These are phyloP conservation scores for Colletotrichum lindemuthianum DNA, from an alignment of 2,329 filamentous ascomycete species.

Conservation along the genomic window DNA sequence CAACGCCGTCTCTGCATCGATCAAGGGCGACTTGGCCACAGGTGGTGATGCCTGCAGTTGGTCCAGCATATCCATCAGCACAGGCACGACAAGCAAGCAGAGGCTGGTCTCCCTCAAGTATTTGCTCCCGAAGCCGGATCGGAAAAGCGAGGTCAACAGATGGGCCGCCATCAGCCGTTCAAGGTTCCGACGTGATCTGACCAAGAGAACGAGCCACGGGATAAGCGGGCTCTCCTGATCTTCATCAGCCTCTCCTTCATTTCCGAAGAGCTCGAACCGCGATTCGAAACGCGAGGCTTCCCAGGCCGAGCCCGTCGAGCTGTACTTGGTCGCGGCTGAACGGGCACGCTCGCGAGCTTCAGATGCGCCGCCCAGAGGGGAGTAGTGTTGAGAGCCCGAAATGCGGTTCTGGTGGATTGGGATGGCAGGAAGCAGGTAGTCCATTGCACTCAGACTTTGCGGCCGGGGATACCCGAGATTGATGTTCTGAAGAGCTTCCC, in stretches of 20 bases:
- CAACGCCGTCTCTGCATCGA: conserved; percentile 50
- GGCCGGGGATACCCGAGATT: conserved; percentile 59
- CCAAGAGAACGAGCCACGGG: conserved; percentile 76
- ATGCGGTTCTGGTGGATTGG: conserved; percentile 50
- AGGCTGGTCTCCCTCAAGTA: conserved; percentile 69
- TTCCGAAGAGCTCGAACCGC: conserved; percentile 41
- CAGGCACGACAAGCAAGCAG: conserved; percentile 74
- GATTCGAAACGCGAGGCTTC: conserved; percentile 46
- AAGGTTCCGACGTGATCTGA: conserved; percentile 65
- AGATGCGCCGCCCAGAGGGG: conserved; percentile 63
- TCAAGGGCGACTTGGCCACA: conserved; percentile 38
- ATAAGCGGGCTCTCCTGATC: conserved; percentile 77
- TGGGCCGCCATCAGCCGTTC: conserved; percentile 75
- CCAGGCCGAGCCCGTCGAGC: conserved; percentile 42
- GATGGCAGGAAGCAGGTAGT: conserved; percentile 70
- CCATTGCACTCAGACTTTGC: conserved; percentile 65
- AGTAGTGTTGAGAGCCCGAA: conserved; percentile 50
- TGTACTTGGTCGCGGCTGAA: conserved; percentile 41
- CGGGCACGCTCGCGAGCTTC: conserved; percentile 49
- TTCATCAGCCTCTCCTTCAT: conserved; percentile 54
- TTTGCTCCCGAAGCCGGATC: conserved; percentile 72
- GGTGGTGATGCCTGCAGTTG: conserved; percentile 25
- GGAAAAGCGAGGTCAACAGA: conserved; percentile 75
- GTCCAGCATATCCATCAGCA: conserved; percentile 68
- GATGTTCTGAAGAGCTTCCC: conserved; percentile 63